phyloP scores from a whole-genome alignment of 352 stramenopile genomes.

The Globisporangium spinosum region DNA sequence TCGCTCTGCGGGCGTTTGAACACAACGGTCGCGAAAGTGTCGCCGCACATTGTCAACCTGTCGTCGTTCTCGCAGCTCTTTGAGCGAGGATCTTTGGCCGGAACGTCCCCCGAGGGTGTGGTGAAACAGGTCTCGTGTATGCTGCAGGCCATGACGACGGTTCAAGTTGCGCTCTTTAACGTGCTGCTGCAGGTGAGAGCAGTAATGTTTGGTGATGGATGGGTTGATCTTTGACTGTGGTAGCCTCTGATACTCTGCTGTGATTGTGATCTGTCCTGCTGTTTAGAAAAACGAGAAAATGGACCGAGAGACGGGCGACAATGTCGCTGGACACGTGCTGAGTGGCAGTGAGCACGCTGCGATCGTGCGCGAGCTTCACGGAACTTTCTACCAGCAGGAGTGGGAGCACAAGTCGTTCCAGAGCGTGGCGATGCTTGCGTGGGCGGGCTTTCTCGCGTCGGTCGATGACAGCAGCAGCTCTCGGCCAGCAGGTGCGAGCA shows the following conservation, averaged over 20 bases:
- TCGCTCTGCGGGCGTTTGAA: constrained; percentile 58
- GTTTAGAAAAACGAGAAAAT: constrained; percentile 49
- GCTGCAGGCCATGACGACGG: constrained; percentile 65
- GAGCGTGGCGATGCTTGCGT: constrained; percentile 73
- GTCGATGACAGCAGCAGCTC: constrained; percentile 27
- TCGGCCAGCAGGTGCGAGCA: constrained; percentile 22
- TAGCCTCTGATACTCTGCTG: not conserved
- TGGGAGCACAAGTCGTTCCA: constrained; percentile 72
- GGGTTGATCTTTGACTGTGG: not conserved
- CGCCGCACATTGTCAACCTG: constrained; percentile 79
- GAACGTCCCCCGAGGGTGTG: constrained; percentile 54
- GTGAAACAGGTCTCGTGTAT: constrained; percentile 78
- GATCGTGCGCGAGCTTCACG: constrained; percentile 58
- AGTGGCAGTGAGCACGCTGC: constrained; percentile 37
- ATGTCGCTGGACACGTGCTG: constrained; percentile 39
- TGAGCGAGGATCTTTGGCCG: constrained; percentile 56
- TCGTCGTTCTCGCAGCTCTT: constrained; percentile 73
- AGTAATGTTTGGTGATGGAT: not conserved
- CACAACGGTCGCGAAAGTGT: constrained; percentile 59
- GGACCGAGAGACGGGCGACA: constrained; percentile 56
- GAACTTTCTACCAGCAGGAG: constrained; percentile 52
- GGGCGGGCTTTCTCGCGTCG: constrained; percentile 55
- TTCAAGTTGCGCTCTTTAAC: constrained; percentile 64
- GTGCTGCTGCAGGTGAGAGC: constrained; percentile 41
- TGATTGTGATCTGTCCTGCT: not conserved